These are phyloP conservation scores for Nicotiana attenuata DNA, from an alignment of 257 asterid species.

Conservation along the genomic window DNA sequence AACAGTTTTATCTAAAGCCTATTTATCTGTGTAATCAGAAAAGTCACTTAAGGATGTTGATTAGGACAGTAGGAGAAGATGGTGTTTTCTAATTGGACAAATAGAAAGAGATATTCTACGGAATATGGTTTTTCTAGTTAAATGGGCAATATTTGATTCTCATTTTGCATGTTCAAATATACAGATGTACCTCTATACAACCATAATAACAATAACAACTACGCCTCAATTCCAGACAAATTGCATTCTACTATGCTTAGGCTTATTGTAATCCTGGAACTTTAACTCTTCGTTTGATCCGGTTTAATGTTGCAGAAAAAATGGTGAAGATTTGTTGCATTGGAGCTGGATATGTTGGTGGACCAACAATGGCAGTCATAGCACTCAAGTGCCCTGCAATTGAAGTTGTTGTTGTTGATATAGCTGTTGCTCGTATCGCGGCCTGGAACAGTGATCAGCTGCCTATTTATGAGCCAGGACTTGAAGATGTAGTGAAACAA, in stretches of 20 bases:
- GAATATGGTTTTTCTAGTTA: not conserved
- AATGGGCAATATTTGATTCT: not conserved
- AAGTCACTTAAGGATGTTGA: not conserved
- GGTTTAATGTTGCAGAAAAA: conserved; percentile 9
- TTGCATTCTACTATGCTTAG: not conserved
- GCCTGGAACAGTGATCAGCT: conserved; percentile 34
- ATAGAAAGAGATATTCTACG: not conserved
- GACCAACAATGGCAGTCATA: conserved; percentile 37
- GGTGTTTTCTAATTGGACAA: not conserved
- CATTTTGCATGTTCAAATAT: not conserved
- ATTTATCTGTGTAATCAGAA: not conserved
- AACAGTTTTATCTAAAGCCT: not conserved
- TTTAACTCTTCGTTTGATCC: not conserved
- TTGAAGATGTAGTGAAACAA: conserved; percentile 29
- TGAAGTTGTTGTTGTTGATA: conserved; percentile 35
- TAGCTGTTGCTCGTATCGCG: conserved; percentile 21
- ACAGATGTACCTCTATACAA: not conserved
- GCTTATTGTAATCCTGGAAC: not conserved
- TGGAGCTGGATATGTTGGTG: conserved; percentile 42
- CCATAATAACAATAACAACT: not conserved
- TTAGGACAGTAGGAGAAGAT: not conserved
- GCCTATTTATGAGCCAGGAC: conserved; percentile 38
- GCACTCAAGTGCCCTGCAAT: conserved; percentile 32
- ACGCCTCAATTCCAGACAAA: not conserved
- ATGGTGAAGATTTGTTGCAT: conserved; percentile 38